These are phyloP conservation scores for Suhomyces yuchorum DNA, from an alignment of 1,139 yeast genomes.

Conservation along the genomic window DNA sequence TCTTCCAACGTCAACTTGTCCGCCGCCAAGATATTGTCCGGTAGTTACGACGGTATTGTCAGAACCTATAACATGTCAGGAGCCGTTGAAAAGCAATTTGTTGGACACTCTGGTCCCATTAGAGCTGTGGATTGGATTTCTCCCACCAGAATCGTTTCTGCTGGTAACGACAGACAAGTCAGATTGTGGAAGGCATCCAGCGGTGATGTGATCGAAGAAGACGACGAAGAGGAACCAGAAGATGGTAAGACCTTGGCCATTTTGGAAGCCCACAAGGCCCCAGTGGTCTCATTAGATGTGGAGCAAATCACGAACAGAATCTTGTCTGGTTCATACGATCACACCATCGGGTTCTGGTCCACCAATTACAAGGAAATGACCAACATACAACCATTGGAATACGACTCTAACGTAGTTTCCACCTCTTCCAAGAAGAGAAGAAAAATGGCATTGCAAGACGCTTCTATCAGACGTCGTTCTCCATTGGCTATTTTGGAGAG, in stretches of 20 bases:
- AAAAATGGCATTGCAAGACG: conserved; percentile 75
- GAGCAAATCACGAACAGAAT: conserved; percentile 55
- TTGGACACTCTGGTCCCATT: conserved; percentile 87
- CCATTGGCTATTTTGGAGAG: conserved; percentile 78
- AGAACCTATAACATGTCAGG: conserved; percentile 88
- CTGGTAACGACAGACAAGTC: conserved; percentile 85
- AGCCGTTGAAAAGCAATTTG: conserved; percentile 74
- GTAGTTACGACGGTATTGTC: conserved; percentile 93
- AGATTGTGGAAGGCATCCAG: conserved; percentile 81
- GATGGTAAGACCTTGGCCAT: conserved; percentile 80
- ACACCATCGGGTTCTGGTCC: conserved; percentile 85
- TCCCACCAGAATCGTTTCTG: conserved; percentile 75
- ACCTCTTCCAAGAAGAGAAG: conserved; percentile 89
- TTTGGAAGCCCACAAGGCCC: conserved; percentile 85
- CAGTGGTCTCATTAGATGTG: conserved; percentile 78
- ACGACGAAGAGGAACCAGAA: conserved; percentile 54
- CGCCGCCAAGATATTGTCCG: conserved; percentile 68
- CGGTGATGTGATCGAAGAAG: conserved; percentile 45
- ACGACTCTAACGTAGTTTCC: conserved; percentile 54
- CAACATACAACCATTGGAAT: conserved; percentile 62
- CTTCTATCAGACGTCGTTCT: conserved; percentile 76
- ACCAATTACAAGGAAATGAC: conserved; percentile 83
- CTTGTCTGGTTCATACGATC: conserved; percentile 83
- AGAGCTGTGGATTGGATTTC: conserved; percentile 79
- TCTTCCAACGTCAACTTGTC: conserved; percentile 31